phyloP scores from a whole-genome alignment of 352 stramenopile species.

The Peronospora belbahrii region DNA sequence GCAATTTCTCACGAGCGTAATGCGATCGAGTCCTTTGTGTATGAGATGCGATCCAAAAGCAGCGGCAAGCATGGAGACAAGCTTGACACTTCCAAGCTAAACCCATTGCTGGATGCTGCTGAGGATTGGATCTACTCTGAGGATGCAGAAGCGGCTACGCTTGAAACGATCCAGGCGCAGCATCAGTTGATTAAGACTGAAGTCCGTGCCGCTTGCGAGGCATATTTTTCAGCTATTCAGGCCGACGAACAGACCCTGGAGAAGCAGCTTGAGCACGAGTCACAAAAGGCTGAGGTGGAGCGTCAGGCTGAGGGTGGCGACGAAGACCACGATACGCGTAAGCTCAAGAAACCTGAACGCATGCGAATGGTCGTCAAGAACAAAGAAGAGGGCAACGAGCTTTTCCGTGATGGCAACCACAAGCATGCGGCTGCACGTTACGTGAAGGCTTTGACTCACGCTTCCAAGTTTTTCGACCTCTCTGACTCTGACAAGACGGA shows the following conservation, averaged over 20 bases:
- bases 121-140: slow-evolving; percentile 91
- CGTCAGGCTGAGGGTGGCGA: slow-evolving; percentile 58
- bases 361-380: slow-evolving; percentile 92
- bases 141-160: slow-evolving; percentile 64
- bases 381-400: slow-evolving; percentile 92
- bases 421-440: slow-evolving; percentile 85
- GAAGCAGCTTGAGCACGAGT: slow-evolving; percentile 70
- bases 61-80: slow-evolving; percentile 63
- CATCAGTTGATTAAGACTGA: slow-evolving; percentile 48
- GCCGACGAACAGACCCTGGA: slow-evolving; percentile 59
- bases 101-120: slow-evolving; percentile 66
- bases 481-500: slow-evolving; percentile 70
- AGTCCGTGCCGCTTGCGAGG: slow-evolving; percentile 40
- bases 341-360: slow-evolving; percentile 89
- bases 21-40: slow-evolving; percentile 86
- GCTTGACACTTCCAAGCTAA: slow-evolving; percentile 51
- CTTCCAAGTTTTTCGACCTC: slow-evolving; percentile 91
- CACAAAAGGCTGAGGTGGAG: slow-evolving; percentile 61
- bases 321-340: slow-evolving; percentile 89
- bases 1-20: slow-evolving; percentile 81
- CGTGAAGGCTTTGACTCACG: slow-evolving; percentile 86
- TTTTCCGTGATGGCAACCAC: slow-evolving; percentile 89
- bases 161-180: slow-evolving; percentile 45
- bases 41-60: slow-evolving; percentile 84
- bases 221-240: slow-evolving; percentile 65